Evolutionary conservation across 768 basidiomycete genomes (phyloP).

Genomic region (Gymnopilus junonius): DNA sequence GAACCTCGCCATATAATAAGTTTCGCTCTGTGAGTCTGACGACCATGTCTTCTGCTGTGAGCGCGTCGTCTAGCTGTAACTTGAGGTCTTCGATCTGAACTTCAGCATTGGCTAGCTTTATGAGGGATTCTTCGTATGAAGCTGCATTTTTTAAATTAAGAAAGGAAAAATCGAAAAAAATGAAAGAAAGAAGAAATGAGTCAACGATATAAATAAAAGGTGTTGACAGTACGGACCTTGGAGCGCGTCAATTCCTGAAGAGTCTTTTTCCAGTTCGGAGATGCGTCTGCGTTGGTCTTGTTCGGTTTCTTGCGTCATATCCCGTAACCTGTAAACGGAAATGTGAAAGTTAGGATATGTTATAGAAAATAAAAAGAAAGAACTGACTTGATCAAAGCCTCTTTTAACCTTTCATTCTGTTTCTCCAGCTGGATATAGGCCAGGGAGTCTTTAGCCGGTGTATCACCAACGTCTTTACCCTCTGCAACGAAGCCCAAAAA

Average conservation of each 20-base stretch:
- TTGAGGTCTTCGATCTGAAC: slow-evolving; percentile 93
- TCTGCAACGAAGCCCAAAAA: slow-evolving; percentile 9
- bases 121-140: slow-evolving; percentile 78
- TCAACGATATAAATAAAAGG: too few species aligned
- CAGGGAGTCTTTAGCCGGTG: slow-evolving; percentile 57
- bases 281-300: slow-evolving; percentile 82
- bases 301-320: slow-evolving; percentile 87
- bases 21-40: slow-evolving; percentile 95
- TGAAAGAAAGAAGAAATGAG: too few species aligned
- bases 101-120: slow-evolving; percentile 88
- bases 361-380: not conserved
- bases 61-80: slow-evolving; percentile 90
- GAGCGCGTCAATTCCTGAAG: slow-evolving; percentile 76
- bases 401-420: slow-evolving; percentile 94
- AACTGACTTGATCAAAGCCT: slow-evolving; percentile 82
- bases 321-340: slow-evolving; percentile 66
- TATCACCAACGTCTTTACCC: slow-evolving; percentile 29
- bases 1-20: slow-evolving; percentile 88
- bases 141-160: slow-evolving; percentile 45
- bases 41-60: slow-evolving; percentile 95
- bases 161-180: not conserved
- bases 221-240: slow-evolving; percentile 70
- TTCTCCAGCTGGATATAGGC: slow-evolving; percentile 90
- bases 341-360: not conserved
- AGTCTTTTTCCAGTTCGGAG: slow-evolving; percentile 88